Evolutionary conservation across 441 rosid genomes (phyloP), one percentile per base, ranked within the genome.

Genomic region (Pelargonium australe): DNA sequence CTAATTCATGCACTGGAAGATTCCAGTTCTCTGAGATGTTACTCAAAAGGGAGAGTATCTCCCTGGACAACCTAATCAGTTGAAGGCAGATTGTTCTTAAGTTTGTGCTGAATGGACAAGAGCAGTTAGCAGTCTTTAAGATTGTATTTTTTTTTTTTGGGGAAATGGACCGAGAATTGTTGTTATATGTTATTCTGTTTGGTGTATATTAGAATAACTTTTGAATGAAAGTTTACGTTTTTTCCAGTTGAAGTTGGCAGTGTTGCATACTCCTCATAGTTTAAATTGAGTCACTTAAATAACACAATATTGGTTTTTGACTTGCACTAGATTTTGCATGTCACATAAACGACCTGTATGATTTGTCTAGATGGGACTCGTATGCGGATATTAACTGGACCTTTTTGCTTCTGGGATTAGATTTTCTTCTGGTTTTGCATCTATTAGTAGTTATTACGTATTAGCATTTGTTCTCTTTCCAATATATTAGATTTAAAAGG

Each of bases 401-500:
- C 28, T 11, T 61, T 19, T 23, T 61, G 12, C 40, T 61, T 23
- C 14, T 62, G 65, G 31, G 40, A 4, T 62, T 62, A 13, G 65
- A 62, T 12, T 31, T 7, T 28, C 17, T 28, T 62, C 41, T 25
- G 40, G 65, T 11, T 60, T 62, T 62, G 65, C 40, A 28, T 62
- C 41, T 13, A 4, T 28, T 62, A 28, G 65, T 28, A 23, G 64
- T 60, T 60, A 25, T 25, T 62, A 62, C 43, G 2, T 62, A 28
- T 23, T 44, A 14, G 19, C 40, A 34, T 34, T 4, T 34, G 40
- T 16, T 68, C 17, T 41, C 19, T 25, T 67, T 25, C n/a, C 3
- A 51, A 51, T 28, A 66, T 44, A 47, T 37, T 53, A 63, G 60
- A 60, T 60, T 51, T 63, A 51, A 61, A 55, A 63, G 41, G 7